Conservation (phyloP, 305 asterid genomes). For the Stenogyne calaminthoides region DNA sequence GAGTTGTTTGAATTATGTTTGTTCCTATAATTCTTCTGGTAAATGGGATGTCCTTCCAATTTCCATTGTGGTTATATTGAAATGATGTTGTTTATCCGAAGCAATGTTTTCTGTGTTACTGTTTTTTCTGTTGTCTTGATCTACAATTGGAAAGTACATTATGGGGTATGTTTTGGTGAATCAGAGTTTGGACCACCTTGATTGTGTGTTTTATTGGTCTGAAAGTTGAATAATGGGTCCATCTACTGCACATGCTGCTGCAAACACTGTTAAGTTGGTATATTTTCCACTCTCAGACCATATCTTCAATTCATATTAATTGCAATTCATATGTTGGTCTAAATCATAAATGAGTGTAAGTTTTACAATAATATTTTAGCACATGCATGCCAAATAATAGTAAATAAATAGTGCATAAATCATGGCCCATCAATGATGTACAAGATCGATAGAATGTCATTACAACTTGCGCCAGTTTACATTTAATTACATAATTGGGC, state of each 20-base stretch:
- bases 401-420: neutral
- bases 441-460: neutral
- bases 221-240: neutral
- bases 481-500: conserved; percentile 24
- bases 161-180: conserved; percentile 6
- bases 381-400: too few species aligned
- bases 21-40: neutral
- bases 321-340: neutral
- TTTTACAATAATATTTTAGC: too few species aligned
- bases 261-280: conserved; percentile 5
- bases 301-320: too few species aligned
- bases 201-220: conserved; percentile 4
- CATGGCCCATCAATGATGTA: neutral
- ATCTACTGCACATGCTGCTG: conserved; percentile 18
- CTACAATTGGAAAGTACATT: conserved; percentile 10
- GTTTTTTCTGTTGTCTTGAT: neutral
- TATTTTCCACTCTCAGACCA: neutral
- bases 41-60: neutral
- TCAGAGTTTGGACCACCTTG: neutral
- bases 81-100: neutral
- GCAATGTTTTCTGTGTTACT: neutral
- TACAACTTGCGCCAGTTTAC: conserved; percentile 13
- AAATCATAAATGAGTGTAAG: neutral
- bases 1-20: neutral
- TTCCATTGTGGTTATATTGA: neutral